These are phyloP conservation scores for Arthromyces matolae DNA, from an alignment of 768 basidiomycete genomes.

Conservation along the genomic window DNA sequence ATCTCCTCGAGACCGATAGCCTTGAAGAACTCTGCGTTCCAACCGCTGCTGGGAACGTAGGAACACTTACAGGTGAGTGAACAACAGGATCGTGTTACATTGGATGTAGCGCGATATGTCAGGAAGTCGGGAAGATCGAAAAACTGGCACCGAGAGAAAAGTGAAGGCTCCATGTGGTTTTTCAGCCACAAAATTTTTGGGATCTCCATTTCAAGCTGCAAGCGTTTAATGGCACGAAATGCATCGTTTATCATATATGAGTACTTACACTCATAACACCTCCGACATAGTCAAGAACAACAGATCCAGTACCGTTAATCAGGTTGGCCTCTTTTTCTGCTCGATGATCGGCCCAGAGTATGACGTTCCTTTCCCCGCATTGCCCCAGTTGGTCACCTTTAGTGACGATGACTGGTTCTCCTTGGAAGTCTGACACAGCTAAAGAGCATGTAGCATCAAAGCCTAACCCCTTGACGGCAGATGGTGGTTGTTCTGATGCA, in stretches of 20 bases:
- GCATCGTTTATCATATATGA: neutral
- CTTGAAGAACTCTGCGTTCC: slow-evolving; percentile 86
- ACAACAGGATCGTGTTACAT: slow-evolving; percentile 78
- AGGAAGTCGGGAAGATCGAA: slow-evolving; percentile 95
- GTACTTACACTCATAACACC: slow-evolving; percentile 85
- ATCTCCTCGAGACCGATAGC: slow-evolving; percentile 78
- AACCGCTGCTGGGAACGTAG: slow-evolving; percentile 81
- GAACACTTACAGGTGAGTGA: slow-evolving; percentile 97
- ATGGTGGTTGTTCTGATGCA: slow-evolving; percentile 50
- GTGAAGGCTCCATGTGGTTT: slow-evolving; percentile 69
- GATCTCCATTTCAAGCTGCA: slow-evolving; percentile 94
- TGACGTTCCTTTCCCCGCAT: slow-evolving; percentile 75
- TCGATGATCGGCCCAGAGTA: slow-evolving; percentile 96
- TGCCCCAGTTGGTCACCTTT: slow-evolving; percentile 60
- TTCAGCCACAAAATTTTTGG: slow-evolving; percentile 98
- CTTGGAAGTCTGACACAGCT: slow-evolving; percentile 75
- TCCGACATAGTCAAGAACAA: slow-evolving; percentile 92
- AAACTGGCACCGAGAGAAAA: slow-evolving; percentile 76
- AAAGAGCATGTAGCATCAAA: slow-evolving; percentile 98
- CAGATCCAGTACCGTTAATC: slow-evolving; percentile 81
- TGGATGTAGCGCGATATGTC: slow-evolving; percentile 85
- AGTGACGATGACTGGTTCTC: slow-evolving; percentile 72
- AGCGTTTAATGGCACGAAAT: neutral
- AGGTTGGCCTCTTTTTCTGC: slow-evolving; percentile 88
- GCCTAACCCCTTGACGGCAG: slow-evolving; percentile 78